Percentiles rank a stretch among this genome's conserved stretches.
Conservation (phyloP, 2,329 filamentous ascomycete species). For the Esteya vermicola region DNA sequence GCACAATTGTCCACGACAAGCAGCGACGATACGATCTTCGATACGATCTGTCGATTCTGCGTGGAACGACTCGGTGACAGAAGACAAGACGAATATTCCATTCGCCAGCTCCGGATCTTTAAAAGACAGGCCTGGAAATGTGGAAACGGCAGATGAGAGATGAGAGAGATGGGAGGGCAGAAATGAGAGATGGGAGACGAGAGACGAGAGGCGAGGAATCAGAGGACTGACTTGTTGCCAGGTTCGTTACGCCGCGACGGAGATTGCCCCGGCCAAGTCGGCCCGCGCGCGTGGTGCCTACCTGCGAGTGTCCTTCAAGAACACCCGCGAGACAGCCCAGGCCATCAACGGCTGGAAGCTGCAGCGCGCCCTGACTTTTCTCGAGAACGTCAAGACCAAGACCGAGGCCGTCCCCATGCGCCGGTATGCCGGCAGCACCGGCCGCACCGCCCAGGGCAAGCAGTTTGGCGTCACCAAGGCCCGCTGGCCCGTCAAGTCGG, state of each 20-base stretch:
- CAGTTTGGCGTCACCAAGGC: conserved; percentile 96
- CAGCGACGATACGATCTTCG: too few species aligned
- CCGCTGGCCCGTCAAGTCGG: conserved; percentile 98
- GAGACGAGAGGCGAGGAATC: not conserved
- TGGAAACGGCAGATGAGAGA: not conserved
- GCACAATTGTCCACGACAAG: not conserved
- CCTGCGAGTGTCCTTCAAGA: conserved; percentile 99
- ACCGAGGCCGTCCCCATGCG: conserved; percentile 97
- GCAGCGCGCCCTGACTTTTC: conserved; percentile 86
- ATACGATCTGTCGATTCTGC: too few species aligned
- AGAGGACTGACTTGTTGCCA: conserved; percentile 20
- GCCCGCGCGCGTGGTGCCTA: conserved; percentile 97
- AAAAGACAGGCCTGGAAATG: not conserved
- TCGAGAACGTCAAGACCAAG: conserved; percentile 96
- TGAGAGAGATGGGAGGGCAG: not conserved
- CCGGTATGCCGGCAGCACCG: conserved; percentile 90
- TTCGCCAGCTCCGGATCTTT: too few species aligned
- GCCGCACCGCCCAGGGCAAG: conserved; percentile 97
- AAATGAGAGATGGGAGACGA: not conserved
- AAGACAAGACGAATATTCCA: too few species aligned
- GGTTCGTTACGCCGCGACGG: conserved; percentile 93
- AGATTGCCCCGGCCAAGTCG: conserved; percentile 81
- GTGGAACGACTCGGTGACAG: too few species aligned
- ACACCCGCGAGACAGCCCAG: conserved; percentile 98
- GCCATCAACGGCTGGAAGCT: conserved; percentile 99